These are phyloP conservation scores for Trichoderma hamatum DNA, from an alignment of 2,329 filamentous ascomycete species.

Conservation along the genomic window DNA sequence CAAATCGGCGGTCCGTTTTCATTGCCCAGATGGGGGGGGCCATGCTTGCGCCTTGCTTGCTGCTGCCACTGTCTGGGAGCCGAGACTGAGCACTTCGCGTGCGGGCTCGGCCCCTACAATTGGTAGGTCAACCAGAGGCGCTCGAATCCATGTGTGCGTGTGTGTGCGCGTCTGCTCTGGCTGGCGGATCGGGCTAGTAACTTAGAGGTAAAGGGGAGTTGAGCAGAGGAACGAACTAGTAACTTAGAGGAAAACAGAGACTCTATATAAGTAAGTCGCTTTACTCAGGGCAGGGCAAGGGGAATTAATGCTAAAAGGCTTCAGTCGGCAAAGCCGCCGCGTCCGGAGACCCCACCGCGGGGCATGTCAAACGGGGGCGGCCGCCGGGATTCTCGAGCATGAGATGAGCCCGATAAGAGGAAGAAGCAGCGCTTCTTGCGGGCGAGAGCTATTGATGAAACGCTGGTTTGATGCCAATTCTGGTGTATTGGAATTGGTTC, in stretches of 20 bases:
- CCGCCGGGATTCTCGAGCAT: background rate
- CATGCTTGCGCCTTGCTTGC: conserved; percentile 19
- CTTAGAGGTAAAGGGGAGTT: conserved; percentile 29
- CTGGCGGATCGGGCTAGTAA: conserved; percentile 28
- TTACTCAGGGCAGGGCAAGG: conserved; percentile 11
- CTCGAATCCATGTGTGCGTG: conserved; percentile 20
- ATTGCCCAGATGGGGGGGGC: conserved; percentile 2
- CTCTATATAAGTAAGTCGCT: conserved; percentile 25
- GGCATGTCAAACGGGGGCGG: conserved; percentile 16
- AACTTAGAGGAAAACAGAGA: conserved; percentile 29
- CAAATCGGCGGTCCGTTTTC: conserved; percentile 11
- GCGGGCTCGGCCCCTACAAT: conserved; percentile 21
- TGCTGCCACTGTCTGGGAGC: conserved; percentile 15
- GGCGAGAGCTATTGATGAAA: background rate
- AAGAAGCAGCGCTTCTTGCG: background rate
- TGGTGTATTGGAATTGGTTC: background rate
- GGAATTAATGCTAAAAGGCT: conserved; percentile 21
- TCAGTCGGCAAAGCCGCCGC: conserved; percentile 26
- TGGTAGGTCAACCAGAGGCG: conserved; percentile 21
- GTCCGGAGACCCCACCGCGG: conserved; percentile 25
- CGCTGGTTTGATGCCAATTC: background rate
- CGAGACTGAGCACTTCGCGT: conserved; percentile 6
- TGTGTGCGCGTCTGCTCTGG: conserved; percentile 1
- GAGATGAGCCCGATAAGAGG: conserved; percentile 8
- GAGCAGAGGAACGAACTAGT: conserved; percentile 27